A percentile compares a stretch with the other conserved stretches of the same genome.
Evolutionary conservation across 164 flowering plant genomes (phyloP).

Genomic region (Chimonanthus praecox): DNA sequence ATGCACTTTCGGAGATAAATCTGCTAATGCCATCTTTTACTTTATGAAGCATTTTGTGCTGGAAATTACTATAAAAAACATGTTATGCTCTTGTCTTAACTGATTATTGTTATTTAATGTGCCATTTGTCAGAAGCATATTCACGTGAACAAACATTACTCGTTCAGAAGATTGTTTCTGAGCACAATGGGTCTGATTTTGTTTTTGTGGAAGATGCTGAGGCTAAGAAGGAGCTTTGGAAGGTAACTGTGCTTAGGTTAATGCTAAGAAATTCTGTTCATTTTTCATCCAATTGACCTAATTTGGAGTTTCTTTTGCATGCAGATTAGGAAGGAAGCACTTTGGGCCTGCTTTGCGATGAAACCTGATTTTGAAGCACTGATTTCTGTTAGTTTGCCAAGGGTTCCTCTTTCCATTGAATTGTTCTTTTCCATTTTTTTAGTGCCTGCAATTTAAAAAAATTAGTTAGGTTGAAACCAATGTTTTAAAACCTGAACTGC

Average conservation of each 20-base stretch:
- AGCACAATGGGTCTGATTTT: slow-evolving; percentile 91
- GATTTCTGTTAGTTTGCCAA: slow-evolving; percentile 47
- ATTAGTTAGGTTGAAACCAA: too few species aligned
- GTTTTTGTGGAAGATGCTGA: slow-evolving; percentile 82
- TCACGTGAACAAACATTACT: slow-evolving; percentile 84
- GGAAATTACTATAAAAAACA: too few species aligned
- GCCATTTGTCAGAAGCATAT: slow-evolving; percentile 64
- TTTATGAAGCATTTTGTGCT: background rate
- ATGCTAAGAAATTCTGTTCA: slow-evolving; percentile 1
- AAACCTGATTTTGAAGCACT: slow-evolving; percentile 83
- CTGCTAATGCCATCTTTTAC: background rate
- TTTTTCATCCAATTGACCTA: background rate
- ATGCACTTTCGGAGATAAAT: background rate
- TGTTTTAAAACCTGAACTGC: too few species aligned
- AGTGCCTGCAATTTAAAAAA: background rate
- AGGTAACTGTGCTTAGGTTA: slow-evolving; percentile 39
- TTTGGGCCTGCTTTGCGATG: slow-evolving; percentile 98
- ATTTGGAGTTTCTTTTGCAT: slow-evolving; percentile 10
- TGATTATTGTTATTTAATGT: background rate
- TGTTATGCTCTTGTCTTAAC: background rate
- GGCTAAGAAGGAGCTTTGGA: slow-evolving; percentile 93
- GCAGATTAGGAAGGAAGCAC: slow-evolving; percentile 95
- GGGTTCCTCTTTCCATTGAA: background rate
- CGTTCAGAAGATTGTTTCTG: slow-evolving; percentile 75
- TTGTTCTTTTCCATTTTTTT: background rate